Percentiles rank a stretch among this genome's conserved stretches.
Evolutionary conservation across 2,329 filamentous ascomycete species (phyloP).

Genomic region (Hypoxylon rubiginosum): DNA sequence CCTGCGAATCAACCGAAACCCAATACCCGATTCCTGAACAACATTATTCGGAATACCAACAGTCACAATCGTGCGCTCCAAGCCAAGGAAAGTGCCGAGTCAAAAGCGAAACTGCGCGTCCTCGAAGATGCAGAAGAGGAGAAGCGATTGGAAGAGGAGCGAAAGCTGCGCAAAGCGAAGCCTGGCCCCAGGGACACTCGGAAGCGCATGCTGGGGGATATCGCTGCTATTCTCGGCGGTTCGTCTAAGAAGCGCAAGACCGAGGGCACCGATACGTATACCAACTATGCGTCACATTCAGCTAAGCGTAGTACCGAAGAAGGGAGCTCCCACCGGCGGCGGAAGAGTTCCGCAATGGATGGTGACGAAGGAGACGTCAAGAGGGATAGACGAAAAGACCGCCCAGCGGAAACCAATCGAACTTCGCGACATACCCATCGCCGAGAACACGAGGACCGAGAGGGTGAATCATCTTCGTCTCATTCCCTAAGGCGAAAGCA

Average conservation of each 20-base stretch:
- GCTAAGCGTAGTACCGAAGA: conserved; percentile 32
- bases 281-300: conserved; percentile 18
- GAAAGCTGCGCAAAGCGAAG: conserved; percentile 55
- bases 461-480: conserved; percentile 27
- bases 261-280: conserved; percentile 35
- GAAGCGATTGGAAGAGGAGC: conserved; percentile 54
- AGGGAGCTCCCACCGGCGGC: conserved; percentile 35
- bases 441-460: conserved; percentile 21
- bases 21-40: conserved; percentile 89
- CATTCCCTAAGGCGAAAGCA: conserved; percentile 26
- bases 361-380: conserved; percentile 43
- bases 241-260: conserved; percentile 55
- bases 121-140: conserved; percentile 65
- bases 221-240: conserved; percentile 69
- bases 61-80: conserved; percentile 89
- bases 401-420: conserved; percentile 27
- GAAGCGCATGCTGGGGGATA: conserved; percentile 70
- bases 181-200: conserved; percentile 66
- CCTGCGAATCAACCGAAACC: conserved; percentile 79
- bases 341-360: conserved; percentile 34
- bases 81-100: conserved; percentile 86
- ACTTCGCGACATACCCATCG: conserved; percentile 25
- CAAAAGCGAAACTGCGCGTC: conserved; percentile 75
- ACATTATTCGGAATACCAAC: conserved; percentile 90
- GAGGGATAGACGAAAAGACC: conserved; percentile 47